Percentiles rank a stretch among this genome's conserved stretches.
Evolutionary conservation across 306 rosid genomes (phyloP).

Genomic region (Macrotyloma uniflorum): DNA sequence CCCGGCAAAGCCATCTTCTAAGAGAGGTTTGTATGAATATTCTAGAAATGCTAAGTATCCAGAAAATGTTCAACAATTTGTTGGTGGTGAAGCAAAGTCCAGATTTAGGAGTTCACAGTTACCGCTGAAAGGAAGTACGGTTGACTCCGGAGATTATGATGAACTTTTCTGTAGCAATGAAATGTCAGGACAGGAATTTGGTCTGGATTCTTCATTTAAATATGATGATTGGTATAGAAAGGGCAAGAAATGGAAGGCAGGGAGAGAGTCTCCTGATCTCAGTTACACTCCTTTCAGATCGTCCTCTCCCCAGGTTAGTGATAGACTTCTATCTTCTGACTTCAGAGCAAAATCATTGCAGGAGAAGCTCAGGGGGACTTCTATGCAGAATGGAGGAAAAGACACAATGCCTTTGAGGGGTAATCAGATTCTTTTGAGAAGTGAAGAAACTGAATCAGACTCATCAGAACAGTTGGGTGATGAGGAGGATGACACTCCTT

Average conservation of each 20-base stretch:
- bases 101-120: constrained; percentile 55
- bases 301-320: constrained; percentile 76
- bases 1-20: constrained; percentile 58
- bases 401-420: constrained; percentile 50
- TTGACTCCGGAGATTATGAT: constrained; percentile 54
- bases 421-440: constrained; percentile 49
- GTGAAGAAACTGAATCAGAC: constrained; percentile 93
- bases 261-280: constrained; percentile 74
- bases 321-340: constrained; percentile 57
- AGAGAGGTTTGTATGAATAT: constrained; percentile 55
- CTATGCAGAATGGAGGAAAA: constrained; percentile 63
- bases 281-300: constrained; percentile 64
- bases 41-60: constrained; percentile 60
- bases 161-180: constrained; percentile 53
- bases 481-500: constrained; percentile 77
- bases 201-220: constrained; percentile 58
- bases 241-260: constrained; percentile 77
- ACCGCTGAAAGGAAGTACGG: constrained; percentile 44
- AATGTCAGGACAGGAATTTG: constrained; percentile 57
- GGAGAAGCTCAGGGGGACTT: constrained; percentile 60
- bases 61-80: constrained; percentile 61
- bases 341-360: constrained; percentile 64
- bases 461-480: constrained; percentile 87
- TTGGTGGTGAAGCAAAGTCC: constrained; percentile 54
- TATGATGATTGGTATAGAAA: constrained; percentile 63